Conservation (phyloP, 768 basidiomycete species). For the Astraeus odoratus region DNA sequence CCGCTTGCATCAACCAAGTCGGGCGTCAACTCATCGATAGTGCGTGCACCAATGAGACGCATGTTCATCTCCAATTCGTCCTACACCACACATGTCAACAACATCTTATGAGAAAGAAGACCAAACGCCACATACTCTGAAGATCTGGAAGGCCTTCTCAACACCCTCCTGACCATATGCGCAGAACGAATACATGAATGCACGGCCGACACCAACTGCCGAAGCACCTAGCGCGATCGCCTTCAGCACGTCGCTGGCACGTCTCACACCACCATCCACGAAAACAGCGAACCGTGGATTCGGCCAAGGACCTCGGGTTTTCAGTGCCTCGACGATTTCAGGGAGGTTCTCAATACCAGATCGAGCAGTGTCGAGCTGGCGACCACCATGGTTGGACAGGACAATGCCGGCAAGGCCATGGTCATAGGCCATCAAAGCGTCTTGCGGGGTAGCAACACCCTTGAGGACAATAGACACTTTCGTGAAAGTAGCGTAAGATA, state of each 20-base stretch:
- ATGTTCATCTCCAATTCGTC: conserved; percentile 97
- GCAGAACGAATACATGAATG: conserved; percentile 79
- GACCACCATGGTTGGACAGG: conserved; percentile 54
- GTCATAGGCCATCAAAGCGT: conserved; percentile 35
- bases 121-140: conserved; percentile 40
- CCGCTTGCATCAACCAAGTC: conserved; percentile 70
- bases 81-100: conserved; percentile 32
- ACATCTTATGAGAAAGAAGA: neutral
- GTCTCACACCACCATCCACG: conserved; percentile 43
- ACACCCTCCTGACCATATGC: conserved; percentile 82
- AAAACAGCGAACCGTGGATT: conserved; percentile 31
- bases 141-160: conserved; percentile 68
- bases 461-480: conserved; percentile 62
- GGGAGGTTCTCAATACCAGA: conserved; percentile 28
- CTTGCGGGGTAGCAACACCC: conserved; percentile 41
- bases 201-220: conserved; percentile 68
- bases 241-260: conserved; percentile 41
- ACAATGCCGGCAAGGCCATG: conserved; percentile 41
- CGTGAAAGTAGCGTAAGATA: neutral
- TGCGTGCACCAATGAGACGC: conserved; percentile 77
- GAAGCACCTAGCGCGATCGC: conserved; percentile 50
- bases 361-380: conserved; percentile 42
- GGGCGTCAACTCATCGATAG: conserved; percentile 66
- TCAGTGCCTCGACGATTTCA: conserved; percentile 14
- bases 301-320: conserved; percentile 10